phyloP scores from a whole-genome alignment of 306 rosid species.

The Castanea sativa region DNA sequence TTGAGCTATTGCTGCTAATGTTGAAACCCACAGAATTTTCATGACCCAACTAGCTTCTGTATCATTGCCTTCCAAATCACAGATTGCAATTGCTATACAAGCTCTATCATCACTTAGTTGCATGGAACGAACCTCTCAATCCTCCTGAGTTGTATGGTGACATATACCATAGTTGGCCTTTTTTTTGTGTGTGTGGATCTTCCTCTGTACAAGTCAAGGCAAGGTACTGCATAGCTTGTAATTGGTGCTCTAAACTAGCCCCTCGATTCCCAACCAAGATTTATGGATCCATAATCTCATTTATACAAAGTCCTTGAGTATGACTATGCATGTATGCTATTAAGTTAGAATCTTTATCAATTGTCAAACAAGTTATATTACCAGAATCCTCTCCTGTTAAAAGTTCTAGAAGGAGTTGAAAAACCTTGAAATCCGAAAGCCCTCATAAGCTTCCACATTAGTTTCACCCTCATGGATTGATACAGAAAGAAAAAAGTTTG shows the following conservation, averaged over 20 bases:
- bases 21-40: too few relatives aligned
- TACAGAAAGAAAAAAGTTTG: neutral
- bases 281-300: neutral
- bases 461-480: conserved; percentile 16
- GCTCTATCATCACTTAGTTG: too few relatives aligned
- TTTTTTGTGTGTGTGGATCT: too few relatives aligned
- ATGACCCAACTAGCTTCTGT: too few relatives aligned
- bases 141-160: too few relatives aligned
- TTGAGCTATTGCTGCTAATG: too few relatives aligned
- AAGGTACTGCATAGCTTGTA: neutral
- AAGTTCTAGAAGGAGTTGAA: neutral
- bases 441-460: neutral
- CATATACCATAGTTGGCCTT: too few relatives aligned
- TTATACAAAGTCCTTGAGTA: neutral
- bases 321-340: neutral
- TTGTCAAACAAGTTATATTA: too few relatives aligned
- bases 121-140: too few relatives aligned
- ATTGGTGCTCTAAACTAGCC: neutral
- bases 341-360: neutral
- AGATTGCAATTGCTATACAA: too few relatives aligned
- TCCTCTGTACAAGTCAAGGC: neutral
- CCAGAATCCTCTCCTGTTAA: neutral
- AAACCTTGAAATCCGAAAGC: neutral
- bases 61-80: too few relatives aligned
- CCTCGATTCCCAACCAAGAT: neutral